phyloP scores from a whole-genome alignment of 2,329 filamentous ascomycete genomes.

The Neophaeococcomyces mojaviensis region DNA sequence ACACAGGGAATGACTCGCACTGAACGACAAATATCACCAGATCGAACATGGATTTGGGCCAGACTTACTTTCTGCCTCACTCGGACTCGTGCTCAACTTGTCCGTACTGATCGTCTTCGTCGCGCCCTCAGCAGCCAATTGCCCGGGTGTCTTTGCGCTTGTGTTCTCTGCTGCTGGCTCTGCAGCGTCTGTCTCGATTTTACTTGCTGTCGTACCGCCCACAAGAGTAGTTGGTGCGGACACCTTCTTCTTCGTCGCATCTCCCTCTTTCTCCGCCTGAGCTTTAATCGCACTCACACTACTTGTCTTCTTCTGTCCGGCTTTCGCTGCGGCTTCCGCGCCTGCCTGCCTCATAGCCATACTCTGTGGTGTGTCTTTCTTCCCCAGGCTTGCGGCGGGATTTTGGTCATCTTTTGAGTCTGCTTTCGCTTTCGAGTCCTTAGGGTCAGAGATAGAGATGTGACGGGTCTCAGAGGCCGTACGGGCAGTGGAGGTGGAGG shows the following conservation, averaged over 20 bases:
- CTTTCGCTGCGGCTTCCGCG: constrained; percentile 29
- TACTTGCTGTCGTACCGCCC: constrained; percentile 5
- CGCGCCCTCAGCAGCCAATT: constrained; percentile 18
- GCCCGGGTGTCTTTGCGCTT: constrained; percentile 18
- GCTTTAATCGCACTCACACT: neutral
- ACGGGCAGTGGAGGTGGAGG: constrained; percentile 30
- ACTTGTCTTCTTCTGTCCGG: constrained; percentile 20
- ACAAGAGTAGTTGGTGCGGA: constrained; percentile 9
- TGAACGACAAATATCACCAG: too few species aligned
- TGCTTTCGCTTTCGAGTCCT: constrained; percentile 13
- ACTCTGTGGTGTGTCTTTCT: constrained; percentile 31
- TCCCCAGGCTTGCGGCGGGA: constrained; percentile 19
- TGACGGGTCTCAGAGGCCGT: constrained; percentile 24
- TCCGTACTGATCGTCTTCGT: constrained; percentile 19
- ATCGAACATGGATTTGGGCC: too few species aligned
- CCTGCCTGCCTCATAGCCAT: constrained; percentile 38
- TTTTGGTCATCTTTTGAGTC: constrained; percentile 3
- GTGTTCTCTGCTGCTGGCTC: constrained; percentile 14
- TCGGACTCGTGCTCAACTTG: constrained; percentile 15
- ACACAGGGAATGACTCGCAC: too few species aligned
- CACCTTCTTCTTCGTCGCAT: neutral
- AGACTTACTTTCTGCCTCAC: constrained; percentile 14
- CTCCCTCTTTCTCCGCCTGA: neutral
- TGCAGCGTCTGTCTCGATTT: constrained; percentile 10
- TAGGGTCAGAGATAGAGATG: constrained; percentile 19